Evolutionary conservation across 176 grass and related monocot species (phyloP), one percentile per base, ranked within the genome.

Genomic region (Ensete ventricosum): DNA sequence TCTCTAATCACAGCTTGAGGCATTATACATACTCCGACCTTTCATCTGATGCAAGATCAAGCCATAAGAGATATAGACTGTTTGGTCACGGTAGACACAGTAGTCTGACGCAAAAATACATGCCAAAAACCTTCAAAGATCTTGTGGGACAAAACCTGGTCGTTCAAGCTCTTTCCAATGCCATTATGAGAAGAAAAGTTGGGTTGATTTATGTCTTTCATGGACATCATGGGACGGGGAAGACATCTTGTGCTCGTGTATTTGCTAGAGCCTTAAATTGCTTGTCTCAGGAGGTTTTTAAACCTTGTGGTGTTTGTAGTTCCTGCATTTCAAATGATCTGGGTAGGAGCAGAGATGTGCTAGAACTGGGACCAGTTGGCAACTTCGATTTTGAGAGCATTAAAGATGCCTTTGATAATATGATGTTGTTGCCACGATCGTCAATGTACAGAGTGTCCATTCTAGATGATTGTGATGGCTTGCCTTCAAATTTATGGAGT

Each of bases 181-280:
- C 93, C 55, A 79, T 90, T 12, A 57, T 87, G 21, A 87, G 79
- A 80, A 81, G 77, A 77, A 93, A 93, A 83, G 67, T 97, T 48
- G 88, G 90, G 10, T 43, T 87, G 63, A 80, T 90, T 22, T 93
- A 93, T 43, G 83, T 93, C 55, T 90, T 97, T 77, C 86, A 97
- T n/a, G 93, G 93, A 54, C 77, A 90, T 65, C 85, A 88, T 43
- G 93, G 93, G 1, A 97, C 90, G 1, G 93, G 93, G 20, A 97
- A 97, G 80, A 92, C 93, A 8, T 97, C 93, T 0, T 88, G 85
- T 58, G 93, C 90, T 0, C 85, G 87, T 2, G 83, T 93, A 55
- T 93, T 97, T 24, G 88, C 93, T 76, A 93, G 90, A 79, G 83
- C 90, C 20, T 89, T 97, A 68, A 93, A 90, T 77, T 97, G 93